Conservation (phyloP, 2,329 filamentous ascomycete genomes). For the Fusarium sp. region DNA sequence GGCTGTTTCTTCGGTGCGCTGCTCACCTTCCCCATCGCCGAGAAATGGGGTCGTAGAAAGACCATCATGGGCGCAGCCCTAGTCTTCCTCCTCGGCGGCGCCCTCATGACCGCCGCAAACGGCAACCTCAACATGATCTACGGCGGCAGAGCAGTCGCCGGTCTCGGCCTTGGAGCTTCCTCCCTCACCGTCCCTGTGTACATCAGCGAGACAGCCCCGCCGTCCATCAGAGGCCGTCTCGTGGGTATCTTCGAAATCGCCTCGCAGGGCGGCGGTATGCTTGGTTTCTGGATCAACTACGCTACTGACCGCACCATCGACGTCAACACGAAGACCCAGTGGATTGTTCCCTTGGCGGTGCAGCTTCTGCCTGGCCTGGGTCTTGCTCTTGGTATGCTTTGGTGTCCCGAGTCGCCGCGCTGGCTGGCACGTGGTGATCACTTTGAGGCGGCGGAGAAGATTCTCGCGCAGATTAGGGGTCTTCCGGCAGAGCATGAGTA, state of each 20-base stretch:
- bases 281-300: conserved; percentile 54
- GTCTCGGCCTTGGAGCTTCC: conserved; percentile 61
- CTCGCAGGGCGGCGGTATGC: conserved; percentile 45
- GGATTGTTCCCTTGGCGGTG: conserved; percentile 65
- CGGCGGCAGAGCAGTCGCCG: conserved; percentile 60
- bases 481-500: conserved; percentile 50
- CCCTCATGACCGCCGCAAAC: conserved; percentile 47
- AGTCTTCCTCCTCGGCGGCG: conserved; percentile 52
- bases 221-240: conserved; percentile 60
- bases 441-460: conserved; percentile 57
- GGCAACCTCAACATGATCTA: conserved; percentile 53
- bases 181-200: conserved; percentile 58
- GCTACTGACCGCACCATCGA: conserved; percentile 41
- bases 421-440: conserved; percentile 67
- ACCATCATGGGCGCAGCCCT: conserved; percentile 55
- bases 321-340: conserved; percentile 49
- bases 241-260: conserved; percentile 61
- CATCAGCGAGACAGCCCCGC: conserved; percentile 55
- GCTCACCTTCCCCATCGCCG: conserved; percentile 56
- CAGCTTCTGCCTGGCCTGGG: conserved; percentile 65
- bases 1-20: conserved; percentile 54
- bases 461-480: conserved; percentile 48
- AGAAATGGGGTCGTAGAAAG: conserved; percentile 57
- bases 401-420: conserved; percentile 68
- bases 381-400: conserved; percentile 62